Percentiles rank a stretch among this genome's conserved stretches.
Evolutionary conservation across 176 grass and related monocot species (phyloP).

Genomic region (Phoenix roebelenii): DNA sequence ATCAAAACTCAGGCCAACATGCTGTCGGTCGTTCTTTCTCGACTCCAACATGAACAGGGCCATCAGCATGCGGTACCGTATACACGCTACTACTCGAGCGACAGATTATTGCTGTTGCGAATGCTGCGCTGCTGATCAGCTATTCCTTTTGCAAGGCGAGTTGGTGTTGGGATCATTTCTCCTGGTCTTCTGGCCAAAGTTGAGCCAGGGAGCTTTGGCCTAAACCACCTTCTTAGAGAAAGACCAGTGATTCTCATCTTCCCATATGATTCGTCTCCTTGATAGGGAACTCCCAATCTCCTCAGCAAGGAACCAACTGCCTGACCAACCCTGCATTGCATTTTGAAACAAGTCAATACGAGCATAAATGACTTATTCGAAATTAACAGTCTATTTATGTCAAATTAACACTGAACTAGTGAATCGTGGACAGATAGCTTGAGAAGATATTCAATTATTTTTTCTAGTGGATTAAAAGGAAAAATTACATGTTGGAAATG

Average conservation of each 20-base stretch:
- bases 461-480: too few relatives aligned
- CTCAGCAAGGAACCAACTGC: conserved; percentile 68
- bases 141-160: conserved; percentile 63
- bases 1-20: too few relatives aligned
- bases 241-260: conserved; percentile 79
- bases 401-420: too few relatives aligned
- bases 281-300: conserved; percentile 79
- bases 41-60: neutral
- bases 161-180: conserved; percentile 47
- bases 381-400: too few relatives aligned
- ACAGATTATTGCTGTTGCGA: conserved; percentile 36
- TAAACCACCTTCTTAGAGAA: conserved; percentile 80
- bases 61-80: neutral
- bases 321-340: conserved; percentile 61
- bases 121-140: conserved; percentile 71
- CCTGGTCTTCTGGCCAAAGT: conserved; percentile 25
- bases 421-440: too few relatives aligned
- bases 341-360: neutral
- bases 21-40: too few relatives aligned
- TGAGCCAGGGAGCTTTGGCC: conserved; percentile 47
- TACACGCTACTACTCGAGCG: conserved; percentile 23
- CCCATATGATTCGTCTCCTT: conserved; percentile 78
- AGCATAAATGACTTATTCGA: too few relatives aligned
- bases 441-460: too few relatives aligned
- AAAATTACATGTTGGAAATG: too few relatives aligned